phyloP scores from a whole-genome alignment of 352 stramenopile genomes.

The Aphanomyces euteiches region DNA sequence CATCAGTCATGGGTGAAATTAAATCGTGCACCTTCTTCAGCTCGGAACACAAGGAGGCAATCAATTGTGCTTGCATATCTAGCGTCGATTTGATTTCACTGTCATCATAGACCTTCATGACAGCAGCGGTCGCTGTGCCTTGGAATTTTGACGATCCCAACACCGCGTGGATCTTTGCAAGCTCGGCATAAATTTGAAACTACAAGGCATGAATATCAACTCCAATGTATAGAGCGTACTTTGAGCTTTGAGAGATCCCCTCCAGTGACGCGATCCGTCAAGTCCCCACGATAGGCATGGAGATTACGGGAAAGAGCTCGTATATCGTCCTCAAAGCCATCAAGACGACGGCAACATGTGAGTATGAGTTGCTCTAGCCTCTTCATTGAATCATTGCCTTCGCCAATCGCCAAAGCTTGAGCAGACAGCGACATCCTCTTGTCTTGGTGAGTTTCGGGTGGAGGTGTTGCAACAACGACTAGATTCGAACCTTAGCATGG shows the following conservation, averaged over 20 bases:
- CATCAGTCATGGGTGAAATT: not conserved
- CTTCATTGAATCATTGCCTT: conserved; percentile 24
- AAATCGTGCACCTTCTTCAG: conserved; percentile 32
- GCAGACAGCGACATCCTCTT: conserved; percentile 15
- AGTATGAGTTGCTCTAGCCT: conserved; percentile 25
- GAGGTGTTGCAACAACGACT: no score
- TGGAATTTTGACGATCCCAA: conserved; percentile 26
- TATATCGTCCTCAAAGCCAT: conserved; percentile 30
- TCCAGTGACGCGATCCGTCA: conserved; percentile 22
- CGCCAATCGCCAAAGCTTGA: conserved; percentile 1
- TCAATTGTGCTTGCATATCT: conserved; percentile 29
- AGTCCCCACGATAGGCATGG: conserved; percentile 25
- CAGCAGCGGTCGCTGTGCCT: not conserved
- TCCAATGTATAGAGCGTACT: not conserved
- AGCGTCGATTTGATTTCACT: conserved; percentile 27
- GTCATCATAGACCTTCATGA: conserved; percentile 18
- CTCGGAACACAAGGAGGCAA: conserved; percentile 33
- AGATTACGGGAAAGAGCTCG: conserved; percentile 21
- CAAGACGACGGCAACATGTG: conserved; percentile 9
- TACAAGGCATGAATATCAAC: not conserved
- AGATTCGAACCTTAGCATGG: no score
- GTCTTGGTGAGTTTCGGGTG: not conserved
- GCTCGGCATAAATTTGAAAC: conserved; percentile 29
- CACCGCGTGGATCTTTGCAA: conserved; percentile 25
- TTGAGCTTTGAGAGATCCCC: conserved; percentile 26